Evolutionary conservation across 176 grass and related monocot genomes (phyloP), one percentile per base, ranked within the genome.

Genomic region (Oryza nivara): DNA sequence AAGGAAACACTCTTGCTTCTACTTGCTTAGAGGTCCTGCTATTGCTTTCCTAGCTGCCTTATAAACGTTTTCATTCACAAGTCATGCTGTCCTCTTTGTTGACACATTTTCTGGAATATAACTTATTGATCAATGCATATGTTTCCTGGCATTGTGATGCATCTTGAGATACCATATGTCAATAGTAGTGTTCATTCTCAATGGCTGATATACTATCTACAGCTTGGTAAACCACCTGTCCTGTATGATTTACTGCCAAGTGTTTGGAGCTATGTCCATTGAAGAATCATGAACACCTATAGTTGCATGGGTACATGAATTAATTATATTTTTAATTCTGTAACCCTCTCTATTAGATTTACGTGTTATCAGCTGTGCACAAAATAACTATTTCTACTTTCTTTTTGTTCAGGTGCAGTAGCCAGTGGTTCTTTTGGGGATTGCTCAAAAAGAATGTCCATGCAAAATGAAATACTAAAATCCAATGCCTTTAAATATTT

Each of bases 351-450:
- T 82, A 75, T 52, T 51, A 32, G 20, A 63, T 83, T 68, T 78
- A 44, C 49, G 25, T 15, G 47, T 51, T 7, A 17, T 38, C 12
- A 20, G 35, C 51, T 3, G 58, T 77, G 47, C 35, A 79, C 22
- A 11, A 65, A 65, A 66, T 72, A n/a, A 73, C 44, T 63, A 23
- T 43, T 68, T 71, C 52, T 43, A 49, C 52, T 54, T 83, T 72
- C 84, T 61, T 9, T 79, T 72, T 52, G 73, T 90, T 30, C 69
- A 98, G 96, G 96, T 90, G 93, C 87, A 70, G 80, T 93, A 70
- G 79, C 89, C 64, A 95, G 91, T 93, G 91, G 82, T 87, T 98
- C 79, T 70, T 56, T 93, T 9, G 85, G 91, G 34, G 87, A 95
- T 61, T 92, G 90, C 67, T 96, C 90, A 82, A 81, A 49, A 56